phyloP scores from a whole-genome alignment of 345 rosid genomes.

The Lagerstroemia speciosa region DNA sequence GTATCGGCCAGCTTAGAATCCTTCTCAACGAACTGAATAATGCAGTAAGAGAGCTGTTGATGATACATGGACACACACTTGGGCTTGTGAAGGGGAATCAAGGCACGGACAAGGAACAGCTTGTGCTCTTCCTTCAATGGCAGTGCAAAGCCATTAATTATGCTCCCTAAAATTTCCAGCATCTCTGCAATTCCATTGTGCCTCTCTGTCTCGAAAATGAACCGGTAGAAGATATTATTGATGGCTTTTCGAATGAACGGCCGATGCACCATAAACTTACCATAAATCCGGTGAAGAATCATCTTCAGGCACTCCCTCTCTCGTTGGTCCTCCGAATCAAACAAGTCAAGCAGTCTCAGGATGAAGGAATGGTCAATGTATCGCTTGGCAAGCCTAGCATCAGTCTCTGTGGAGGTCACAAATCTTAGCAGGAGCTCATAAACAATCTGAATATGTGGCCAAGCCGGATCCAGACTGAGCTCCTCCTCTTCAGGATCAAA shows the following conservation, averaged over 20 bases:
- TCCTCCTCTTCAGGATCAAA: constrained; percentile 82
- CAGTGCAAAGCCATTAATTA: constrained; percentile 86
- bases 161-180: constrained; percentile 85
- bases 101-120: constrained; percentile 56
- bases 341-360: constrained; percentile 57
- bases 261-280: constrained; percentile 91
- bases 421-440: constrained; percentile 70
- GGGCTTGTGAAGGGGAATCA: constrained; percentile 81
- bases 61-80: constrained; percentile 75
- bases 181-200: constrained; percentile 80
- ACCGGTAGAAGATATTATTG: constrained; percentile 64
- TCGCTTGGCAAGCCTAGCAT: constrained; percentile 66
- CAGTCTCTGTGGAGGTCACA: constrained; percentile 70
- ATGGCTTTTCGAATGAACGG: constrained; percentile 80
- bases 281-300: constrained; percentile 80
- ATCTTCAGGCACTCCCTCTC: constrained; percentile 87
- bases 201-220: constrained; percentile 75
- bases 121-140: constrained; percentile 94
- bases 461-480: constrained; percentile 72
- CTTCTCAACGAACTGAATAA: constrained; percentile 81
- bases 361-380: constrained; percentile 59
- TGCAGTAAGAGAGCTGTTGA: constrained; percentile 77
- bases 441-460: constrained; percentile 85
- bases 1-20: constrained; percentile 82
- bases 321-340: constrained; percentile 85